Evolutionary conservation across 2,329 filamentous ascomycete genomes (phyloP).

Genomic region (Blastomyces emzantsi): DNA sequence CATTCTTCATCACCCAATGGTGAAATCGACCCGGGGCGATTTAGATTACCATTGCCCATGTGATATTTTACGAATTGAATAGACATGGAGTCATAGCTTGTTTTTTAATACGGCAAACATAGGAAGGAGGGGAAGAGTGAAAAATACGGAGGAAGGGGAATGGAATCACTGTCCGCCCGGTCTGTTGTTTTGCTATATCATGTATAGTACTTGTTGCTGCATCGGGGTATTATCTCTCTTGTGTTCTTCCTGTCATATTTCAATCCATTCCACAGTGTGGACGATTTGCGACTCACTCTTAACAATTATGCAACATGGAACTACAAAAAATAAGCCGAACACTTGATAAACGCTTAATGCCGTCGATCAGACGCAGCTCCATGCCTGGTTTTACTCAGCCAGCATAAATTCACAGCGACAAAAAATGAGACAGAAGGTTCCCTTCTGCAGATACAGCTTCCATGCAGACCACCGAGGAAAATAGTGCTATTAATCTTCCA

Average conservation of each 20-base stretch:
- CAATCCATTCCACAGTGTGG: not conserved
- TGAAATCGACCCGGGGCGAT: not conserved
- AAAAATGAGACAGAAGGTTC: too few relatives aligned
- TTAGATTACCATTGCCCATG: not conserved
- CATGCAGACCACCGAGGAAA: too few relatives aligned
- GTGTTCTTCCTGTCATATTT: not conserved
- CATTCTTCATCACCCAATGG: not conserved
- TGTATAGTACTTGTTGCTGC: slow-evolving; percentile 3
- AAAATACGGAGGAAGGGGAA: not conserved
- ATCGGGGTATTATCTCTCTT: not conserved
- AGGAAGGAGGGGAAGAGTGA: not conserved
- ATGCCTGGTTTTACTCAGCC: too few relatives aligned
- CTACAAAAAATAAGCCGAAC: not conserved
- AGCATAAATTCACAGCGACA: too few relatives aligned
- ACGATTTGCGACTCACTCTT: not conserved
- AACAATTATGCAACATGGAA: not conserved
- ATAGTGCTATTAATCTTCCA: not conserved
- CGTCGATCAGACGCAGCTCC: too few relatives aligned
- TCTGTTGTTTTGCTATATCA: not conserved
- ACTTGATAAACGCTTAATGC: too few relatives aligned
- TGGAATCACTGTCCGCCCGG: not conserved
- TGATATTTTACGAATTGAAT: slow-evolving; percentile 11
- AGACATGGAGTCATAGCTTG: slow-evolving; percentile 8
- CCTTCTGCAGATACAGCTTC: not conserved
- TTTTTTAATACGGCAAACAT: slow-evolving; percentile 20